Percentiles rank a stretch among this genome's conserved stretches.
phyloP scores from a whole-genome alignment of 306 rosid genomes.

The Castanospermum australe region DNA sequence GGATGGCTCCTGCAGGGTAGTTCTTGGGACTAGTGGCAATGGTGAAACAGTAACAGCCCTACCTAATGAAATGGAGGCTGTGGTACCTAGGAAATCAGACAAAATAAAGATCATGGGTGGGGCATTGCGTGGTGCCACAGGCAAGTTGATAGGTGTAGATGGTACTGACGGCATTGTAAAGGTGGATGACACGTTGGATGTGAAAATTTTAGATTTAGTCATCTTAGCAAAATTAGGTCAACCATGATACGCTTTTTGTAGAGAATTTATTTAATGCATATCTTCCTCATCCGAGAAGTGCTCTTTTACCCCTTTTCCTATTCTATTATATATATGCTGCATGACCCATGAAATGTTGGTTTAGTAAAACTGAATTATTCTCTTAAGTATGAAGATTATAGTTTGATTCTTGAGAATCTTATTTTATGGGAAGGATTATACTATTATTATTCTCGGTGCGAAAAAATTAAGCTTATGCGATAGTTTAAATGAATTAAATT shows the following conservation, averaged over 20 bases:
- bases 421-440: too few species aligned
- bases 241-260: conserved; percentile 28
- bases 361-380: too few species aligned
- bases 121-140: conserved; percentile 80
- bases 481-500: too few species aligned
- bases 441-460: too few species aligned
- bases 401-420: too few species aligned
- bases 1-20: conserved; percentile 88
- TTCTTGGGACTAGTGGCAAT: conserved; percentile 68
- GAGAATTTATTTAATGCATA: conserved; percentile 15
- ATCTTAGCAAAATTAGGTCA: conserved; percentile 84
- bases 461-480: too few species aligned
- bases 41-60: conserved; percentile 70
- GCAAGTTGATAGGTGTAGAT: conserved; percentile 97
- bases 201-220: conserved; percentile 85
- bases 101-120: conserved; percentile 91
- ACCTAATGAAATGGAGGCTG: conserved; percentile 74
- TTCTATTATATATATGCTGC: too few species aligned
- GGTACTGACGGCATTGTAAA: conserved; percentile 97
- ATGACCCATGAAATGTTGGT: too few species aligned
- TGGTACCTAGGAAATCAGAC: conserved; percentile 80
- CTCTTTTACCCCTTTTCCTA: neutral
- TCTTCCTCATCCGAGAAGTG: neutral
- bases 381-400: too few species aligned
- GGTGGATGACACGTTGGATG: conserved; percentile 90